Evolutionary conservation across 2,329 filamentous ascomycete species (phyloP).

Genomic region (Penicillium sp.): DNA sequence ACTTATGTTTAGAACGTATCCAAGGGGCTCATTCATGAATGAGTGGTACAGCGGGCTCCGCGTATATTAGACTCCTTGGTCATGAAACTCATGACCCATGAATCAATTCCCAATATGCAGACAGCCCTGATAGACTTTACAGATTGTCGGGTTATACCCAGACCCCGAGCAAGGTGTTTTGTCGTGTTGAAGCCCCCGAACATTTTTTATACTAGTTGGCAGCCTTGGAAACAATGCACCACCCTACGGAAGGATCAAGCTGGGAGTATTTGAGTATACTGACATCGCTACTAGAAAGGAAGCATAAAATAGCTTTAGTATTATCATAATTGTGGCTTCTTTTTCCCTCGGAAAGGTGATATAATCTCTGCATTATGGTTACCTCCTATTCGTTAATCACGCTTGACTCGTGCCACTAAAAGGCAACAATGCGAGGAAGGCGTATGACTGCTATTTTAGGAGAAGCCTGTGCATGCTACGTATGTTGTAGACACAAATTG

Average conservation of each 20-base stretch:
- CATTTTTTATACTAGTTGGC: background rate
- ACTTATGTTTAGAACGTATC: background rate
- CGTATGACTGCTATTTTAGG: background rate
- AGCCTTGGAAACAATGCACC: background rate
- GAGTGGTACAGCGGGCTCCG: background rate
- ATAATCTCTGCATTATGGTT: no score
- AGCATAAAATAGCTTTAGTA: background rate
- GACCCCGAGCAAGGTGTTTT: background rate
- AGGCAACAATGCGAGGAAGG: background rate
- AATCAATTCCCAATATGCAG: no score
- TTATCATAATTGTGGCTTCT: background rate
- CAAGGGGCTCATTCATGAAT: background rate
- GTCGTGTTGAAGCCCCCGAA: background rate
- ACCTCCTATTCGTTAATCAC: background rate
- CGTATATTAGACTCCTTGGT: background rate
- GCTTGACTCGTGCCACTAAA: background rate
- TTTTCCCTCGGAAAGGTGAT: no score
- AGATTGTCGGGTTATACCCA: background rate
- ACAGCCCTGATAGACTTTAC: no score
- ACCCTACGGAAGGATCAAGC: background rate
- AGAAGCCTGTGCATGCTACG: background rate
- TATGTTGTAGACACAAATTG: background rate
- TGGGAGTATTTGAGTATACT: background rate
- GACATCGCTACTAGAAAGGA: no score
- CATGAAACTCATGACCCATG: background rate